Conservation (phyloP, 257 asterid species). For the Vinca minor region DNA sequence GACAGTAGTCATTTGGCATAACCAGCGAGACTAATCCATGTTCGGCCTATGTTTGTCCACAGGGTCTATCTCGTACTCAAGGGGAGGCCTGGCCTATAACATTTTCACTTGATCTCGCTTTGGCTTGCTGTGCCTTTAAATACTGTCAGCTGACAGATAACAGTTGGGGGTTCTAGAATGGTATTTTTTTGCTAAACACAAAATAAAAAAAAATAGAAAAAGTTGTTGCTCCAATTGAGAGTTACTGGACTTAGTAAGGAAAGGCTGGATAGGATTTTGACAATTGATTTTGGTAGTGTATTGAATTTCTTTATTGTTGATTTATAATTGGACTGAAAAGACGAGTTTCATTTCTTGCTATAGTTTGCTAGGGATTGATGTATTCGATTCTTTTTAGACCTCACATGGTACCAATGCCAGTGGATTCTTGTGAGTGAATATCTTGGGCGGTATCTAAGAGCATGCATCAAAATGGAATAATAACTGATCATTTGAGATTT, state of each 20-base stretch:
- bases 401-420: neutral
- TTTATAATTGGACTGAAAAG: no score
- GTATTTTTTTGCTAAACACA: no score
- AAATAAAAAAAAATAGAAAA: neutral
- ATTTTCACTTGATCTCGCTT: no score
- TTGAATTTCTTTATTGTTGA: neutral
- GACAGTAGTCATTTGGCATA: no score
- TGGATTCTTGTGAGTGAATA: neutral
- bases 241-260: neutral
- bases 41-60: no score
- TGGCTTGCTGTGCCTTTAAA: no score
- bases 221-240: neutral
- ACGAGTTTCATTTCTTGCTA: neutral
- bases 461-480: neutral
- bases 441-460: neutral
- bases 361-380: neutral
- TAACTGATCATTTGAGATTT: constrained; percentile 18
- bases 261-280: neutral
- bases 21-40: no score
- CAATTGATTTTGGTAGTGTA: neutral
- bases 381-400: neutral
- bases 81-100: no score
- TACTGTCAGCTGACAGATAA: no score
- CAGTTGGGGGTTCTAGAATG: no score
- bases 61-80: no score